phyloP scores from a whole-genome alignment of 73 alveolate species.

The Paramecium pentaurelia region DNA sequence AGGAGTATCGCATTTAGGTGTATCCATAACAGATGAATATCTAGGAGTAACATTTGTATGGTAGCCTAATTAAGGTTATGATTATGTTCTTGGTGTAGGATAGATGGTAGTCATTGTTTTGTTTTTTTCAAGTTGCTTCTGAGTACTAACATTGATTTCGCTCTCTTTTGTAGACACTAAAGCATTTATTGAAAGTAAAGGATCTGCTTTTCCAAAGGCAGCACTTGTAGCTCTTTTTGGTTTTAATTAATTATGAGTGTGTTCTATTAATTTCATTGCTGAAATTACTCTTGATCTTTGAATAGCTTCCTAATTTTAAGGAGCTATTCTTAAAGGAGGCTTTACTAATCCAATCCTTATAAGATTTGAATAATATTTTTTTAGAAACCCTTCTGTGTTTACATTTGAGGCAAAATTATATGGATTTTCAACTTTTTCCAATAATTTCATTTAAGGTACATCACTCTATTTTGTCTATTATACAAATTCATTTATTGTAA shows the following conservation, averaged over 20 bases:
- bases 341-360: slow-evolving; percentile 26
- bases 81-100: slow-evolving; percentile 20
- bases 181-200: neutral
- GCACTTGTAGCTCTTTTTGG: slow-evolving; percentile 27
- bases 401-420: slow-evolving; percentile 44
- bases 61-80: neutral
- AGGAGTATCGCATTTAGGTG: slow-evolving; percentile 15
- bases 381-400: neutral
- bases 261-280: neutral
- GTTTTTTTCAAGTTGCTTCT: neutral
- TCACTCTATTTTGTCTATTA: neutral
- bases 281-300: slow-evolving; percentile 5
- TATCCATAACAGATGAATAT: neutral
- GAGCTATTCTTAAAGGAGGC: neutral
- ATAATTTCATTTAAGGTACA: neutral
- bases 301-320: neutral
- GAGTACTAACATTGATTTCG: neutral
- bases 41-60: neutral
- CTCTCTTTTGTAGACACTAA: neutral
- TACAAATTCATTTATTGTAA: neutral
- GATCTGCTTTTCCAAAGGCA: neutral
- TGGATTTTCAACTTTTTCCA: slow-evolving; percentile 32
- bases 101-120: neutral
- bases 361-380: slow-evolving; percentile 17
- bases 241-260: neutral